These are phyloP conservation scores for Setaria viridis DNA, from an alignment of 202 grass and related monocot genomes.

Conservation along the genomic window DNA sequence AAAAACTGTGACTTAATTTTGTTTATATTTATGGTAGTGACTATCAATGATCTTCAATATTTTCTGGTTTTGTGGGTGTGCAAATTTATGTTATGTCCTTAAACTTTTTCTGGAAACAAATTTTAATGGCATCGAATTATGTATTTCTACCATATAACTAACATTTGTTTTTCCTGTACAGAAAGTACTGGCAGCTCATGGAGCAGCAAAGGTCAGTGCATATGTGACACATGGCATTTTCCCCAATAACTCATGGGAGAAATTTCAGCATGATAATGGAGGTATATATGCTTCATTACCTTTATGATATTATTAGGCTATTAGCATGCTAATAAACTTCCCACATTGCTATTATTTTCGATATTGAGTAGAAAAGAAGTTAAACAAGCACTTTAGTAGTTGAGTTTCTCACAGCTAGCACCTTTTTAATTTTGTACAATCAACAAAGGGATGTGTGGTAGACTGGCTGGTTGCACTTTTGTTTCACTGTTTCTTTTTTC, in stretches of 20 bases:
- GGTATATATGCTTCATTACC: conserved; percentile 48
- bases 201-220: conserved; percentile 94
- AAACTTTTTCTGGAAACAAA: conserved; percentile 8
- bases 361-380: conserved; percentile 10
- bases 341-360: conserved; percentile 10
- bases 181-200: conserved; percentile 95
- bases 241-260: conserved; percentile 85
- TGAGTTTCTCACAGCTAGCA: conserved; percentile 30
- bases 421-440: conserved; percentile 14
- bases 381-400: conserved; percentile 14
- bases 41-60: conserved; percentile 36
- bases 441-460: neutral
- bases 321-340: conserved; percentile 33
- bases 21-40: neutral
- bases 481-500: neutral
- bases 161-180: conserved; percentile 45
- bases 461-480: conserved; percentile 9
- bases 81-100: conserved; percentile 17
- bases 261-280: conserved; percentile 86
- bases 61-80: neutral
- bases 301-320: conserved; percentile 36
- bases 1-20: neutral
- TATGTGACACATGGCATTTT: conserved; percentile 98
- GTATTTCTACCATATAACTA: conserved; percentile 39
- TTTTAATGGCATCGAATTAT: conserved; percentile 24